These are phyloP conservation scores for Euphorbia peplus DNA, from an alignment of 345 rosid species.

Conservation along the genomic window DNA sequence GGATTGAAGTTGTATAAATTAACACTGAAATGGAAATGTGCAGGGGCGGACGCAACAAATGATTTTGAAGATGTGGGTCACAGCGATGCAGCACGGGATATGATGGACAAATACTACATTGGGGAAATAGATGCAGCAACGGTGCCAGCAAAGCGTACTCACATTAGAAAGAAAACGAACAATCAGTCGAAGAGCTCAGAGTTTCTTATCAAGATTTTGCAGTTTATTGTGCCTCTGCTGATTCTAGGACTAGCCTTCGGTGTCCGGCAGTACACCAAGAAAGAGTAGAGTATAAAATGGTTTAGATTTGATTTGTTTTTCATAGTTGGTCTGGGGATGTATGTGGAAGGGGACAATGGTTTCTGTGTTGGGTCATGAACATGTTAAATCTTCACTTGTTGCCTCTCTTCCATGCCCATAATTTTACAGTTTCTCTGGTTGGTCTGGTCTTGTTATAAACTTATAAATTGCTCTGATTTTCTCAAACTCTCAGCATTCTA, in stretches of 20 bases:
- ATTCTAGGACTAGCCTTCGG: constrained; percentile 77
- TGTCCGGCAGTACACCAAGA: constrained; percentile 76
- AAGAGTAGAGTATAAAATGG: constrained; percentile 45
- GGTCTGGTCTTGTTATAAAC: no score
- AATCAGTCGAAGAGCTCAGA: constrained; percentile 60
- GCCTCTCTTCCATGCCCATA: neutral
- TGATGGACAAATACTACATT: constrained; percentile 66
- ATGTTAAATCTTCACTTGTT: neutral
- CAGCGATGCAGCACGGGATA: constrained; percentile 85
- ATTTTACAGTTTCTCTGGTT: neutral
- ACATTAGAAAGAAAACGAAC: constrained; percentile 42
- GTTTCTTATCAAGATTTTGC: constrained; percentile 73
- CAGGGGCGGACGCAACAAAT: constrained; percentile 88
- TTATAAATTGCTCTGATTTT: no score
- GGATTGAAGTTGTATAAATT: no score
- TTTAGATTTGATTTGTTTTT: neutral
- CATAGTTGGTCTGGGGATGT: neutral
- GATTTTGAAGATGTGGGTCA: constrained; percentile 97
- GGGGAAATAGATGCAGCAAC: constrained; percentile 67
- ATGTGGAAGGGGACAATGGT: neutral
- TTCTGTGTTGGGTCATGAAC: neutral
- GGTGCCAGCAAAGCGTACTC: constrained; percentile 51
- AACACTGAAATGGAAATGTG: no score
- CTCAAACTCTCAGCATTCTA: no score
- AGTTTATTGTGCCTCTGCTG: constrained; percentile 79